Conservation (phyloP, 1,284 basidiomycete species). For the Macrocybe sp. region DNA sequence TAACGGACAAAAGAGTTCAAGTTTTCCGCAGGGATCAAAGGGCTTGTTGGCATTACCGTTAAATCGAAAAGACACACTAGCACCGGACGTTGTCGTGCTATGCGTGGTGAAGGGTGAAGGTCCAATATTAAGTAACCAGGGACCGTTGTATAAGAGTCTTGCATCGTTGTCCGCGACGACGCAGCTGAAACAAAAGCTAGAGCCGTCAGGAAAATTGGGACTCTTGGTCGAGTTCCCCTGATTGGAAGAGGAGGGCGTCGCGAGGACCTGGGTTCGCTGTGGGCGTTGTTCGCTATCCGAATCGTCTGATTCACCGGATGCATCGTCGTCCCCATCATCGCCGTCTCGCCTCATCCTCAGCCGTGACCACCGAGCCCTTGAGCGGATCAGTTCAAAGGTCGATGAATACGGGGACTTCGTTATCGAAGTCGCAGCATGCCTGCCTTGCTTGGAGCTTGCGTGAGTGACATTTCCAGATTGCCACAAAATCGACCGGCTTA, state of each 20-base stretch:
- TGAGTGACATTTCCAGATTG: too few species aligned
- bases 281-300: too few species aligned
- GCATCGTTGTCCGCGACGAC: slow-evolving; percentile 29
- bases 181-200: slow-evolving; percentile 16
- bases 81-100: slow-evolving; percentile 23
- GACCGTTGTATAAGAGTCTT: slow-evolving; percentile 27
- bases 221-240: neutral
- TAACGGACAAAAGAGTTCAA: slow-evolving; percentile 13
- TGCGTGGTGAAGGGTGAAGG: slow-evolving; percentile 23
- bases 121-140: slow-evolving; percentile 27
- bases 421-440: too few species aligned
- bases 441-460: too few species aligned
- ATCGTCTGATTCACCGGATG: too few species aligned
- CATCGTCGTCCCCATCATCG: too few species aligned
- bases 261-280: too few species aligned
- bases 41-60: slow-evolving; percentile 25
- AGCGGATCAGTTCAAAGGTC: too few species aligned
- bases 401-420: too few species aligned
- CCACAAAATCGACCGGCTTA: too few species aligned
- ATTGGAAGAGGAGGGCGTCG: neutral
- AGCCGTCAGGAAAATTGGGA: neutral
- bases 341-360: too few species aligned
- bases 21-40: neutral
- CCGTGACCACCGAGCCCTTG: too few species aligned
- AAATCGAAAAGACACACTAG: slow-evolving; percentile 31